Evolutionary conservation across 768 basidiomycete species (phyloP).

Genomic region (Termitomyces sp.): DNA sequence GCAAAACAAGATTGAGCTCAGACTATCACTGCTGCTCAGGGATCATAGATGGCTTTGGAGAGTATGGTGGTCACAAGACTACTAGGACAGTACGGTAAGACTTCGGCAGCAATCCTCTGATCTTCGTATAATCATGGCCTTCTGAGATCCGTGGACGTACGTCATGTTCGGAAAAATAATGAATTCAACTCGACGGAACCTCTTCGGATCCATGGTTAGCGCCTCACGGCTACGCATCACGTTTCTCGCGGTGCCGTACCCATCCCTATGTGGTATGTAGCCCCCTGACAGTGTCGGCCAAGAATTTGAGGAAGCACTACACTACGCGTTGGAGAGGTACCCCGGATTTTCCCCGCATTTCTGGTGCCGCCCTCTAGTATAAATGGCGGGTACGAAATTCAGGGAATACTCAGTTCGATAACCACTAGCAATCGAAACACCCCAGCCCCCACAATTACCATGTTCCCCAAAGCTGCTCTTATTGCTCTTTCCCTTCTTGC

Average conservation of each 20-base stretch:
- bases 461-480: conserved; percentile 39
- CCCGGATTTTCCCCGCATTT: conserved; percentile 10
- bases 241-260: background rate
- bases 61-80: background rate
- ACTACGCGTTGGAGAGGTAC: conserved; percentile 1
- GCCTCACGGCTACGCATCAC: background rate
- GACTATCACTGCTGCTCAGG: background rate
- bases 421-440: background rate
- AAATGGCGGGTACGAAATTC: background rate
- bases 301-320: background rate
- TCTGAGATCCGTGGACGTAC: background rate
- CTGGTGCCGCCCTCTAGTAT: background rate
- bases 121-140: background rate
- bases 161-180: background rate
- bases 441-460: conserved; percentile 9
- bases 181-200: background rate
- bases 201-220: background rate
- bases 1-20: background rate
- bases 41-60: background rate
- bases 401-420: background rate
- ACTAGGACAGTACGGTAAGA: background rate
- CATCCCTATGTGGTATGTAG: background rate
- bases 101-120: background rate
- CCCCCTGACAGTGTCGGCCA: background rate
- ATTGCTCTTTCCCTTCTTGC: conserved; percentile 32